These are phyloP conservation scores for Globisporangium paddicum DNA, from an alignment of 352 stramenopile species.

Conservation along the genomic window DNA sequence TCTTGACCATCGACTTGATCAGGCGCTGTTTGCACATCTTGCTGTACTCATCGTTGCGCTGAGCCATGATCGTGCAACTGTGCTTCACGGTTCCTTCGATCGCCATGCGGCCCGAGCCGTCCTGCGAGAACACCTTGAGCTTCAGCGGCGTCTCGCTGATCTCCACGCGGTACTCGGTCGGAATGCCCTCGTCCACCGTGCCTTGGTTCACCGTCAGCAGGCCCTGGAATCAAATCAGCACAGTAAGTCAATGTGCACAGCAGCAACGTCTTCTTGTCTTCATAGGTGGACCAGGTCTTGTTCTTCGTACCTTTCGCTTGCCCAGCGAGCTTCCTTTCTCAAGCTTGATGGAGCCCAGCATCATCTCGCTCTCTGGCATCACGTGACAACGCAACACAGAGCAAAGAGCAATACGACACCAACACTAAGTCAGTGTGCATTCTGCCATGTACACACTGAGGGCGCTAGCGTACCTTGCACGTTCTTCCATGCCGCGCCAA, in stretches of 20 bases:
- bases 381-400: slow-evolving; percentile 1
- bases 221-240: slow-evolving; percentile 32
- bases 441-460: not conserved
- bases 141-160: slow-evolving; percentile 74
- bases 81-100: slow-evolving; percentile 86
- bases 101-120: slow-evolving; percentile 82
- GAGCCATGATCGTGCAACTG: slow-evolving; percentile 81
- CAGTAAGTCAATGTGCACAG: not conserved
- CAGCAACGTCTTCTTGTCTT: not conserved
- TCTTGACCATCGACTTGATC: slow-evolving; percentile 87
- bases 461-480: slow-evolving; percentile 50
- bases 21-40: slow-evolving; percentile 79
- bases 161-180: slow-evolving; percentile 78
- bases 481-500: slow-evolving; percentile 78
- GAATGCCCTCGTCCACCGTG: slow-evolving; percentile 71
- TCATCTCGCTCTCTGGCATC: slow-evolving; percentile 69
- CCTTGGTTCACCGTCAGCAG: slow-evolving; percentile 72
- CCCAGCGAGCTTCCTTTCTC: slow-evolving; percentile 68
- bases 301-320: slow-evolving; percentile 62
- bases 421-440: not conserved
- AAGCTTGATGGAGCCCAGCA: slow-evolving; percentile 82
- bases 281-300: not conserved
- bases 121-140: slow-evolving; percentile 82
- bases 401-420: slow-evolving; percentile 3
- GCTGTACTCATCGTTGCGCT: slow-evolving; percentile 82